Base-by-base conservation (phyloP, 768 basidiomycete genomes). In the Multifurca ochricompacta region DNA sequence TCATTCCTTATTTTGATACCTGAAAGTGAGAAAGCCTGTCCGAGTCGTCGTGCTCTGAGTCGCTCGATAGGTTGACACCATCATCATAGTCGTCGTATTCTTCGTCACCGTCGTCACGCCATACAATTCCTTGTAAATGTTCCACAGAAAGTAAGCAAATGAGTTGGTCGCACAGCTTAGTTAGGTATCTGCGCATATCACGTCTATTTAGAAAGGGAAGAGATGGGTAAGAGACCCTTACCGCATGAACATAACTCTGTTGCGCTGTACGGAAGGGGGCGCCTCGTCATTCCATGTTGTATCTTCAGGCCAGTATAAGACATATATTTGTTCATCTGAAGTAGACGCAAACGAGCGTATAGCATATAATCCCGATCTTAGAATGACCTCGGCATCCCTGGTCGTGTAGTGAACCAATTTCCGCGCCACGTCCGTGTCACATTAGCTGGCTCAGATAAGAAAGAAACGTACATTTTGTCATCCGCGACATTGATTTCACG, bases 171-270 rank as follows among this genome's bases (percentile, higher is more conserved):
- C 76, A 68, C 34, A 56, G 31, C 36, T 57, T 57, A 8, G 50
- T 52, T 44, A 57, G 56, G 13, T 57, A 57, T 11, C 56, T 57
- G 14, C 10, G 4, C 25, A 4, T 7, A 14, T n/a, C 27, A 27
- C 0, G 6, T 57, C 37, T 42, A 40, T 30, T 14, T 31, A 11
- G 32, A 6, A 19, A 1, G 19, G 1, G 27, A n/a, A n/a, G n/a
- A 4, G n/a, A 3, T 6, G n/a, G 37, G 13, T 3, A n/a, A 8
- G 39, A 25, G 16, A n/a, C 21, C 47, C 42, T 21, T 65, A 79
- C 82, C 82, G 67, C 78, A 83, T 82, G 61, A 83, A 84, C 0
- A 81, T 80, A 4, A 77, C 69, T 8, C 82, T 71, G 64, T 82
- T 83, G 13, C 77, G 72, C 31, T 70, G 63, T 42, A 79, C 72